Percentiles rank a stretch among this genome's conserved stretches.
These are phyloP conservation scores for Pleomassaria siparia DNA, from an alignment of 2,329 filamentous ascomycete species.

Conservation along the genomic window DNA sequence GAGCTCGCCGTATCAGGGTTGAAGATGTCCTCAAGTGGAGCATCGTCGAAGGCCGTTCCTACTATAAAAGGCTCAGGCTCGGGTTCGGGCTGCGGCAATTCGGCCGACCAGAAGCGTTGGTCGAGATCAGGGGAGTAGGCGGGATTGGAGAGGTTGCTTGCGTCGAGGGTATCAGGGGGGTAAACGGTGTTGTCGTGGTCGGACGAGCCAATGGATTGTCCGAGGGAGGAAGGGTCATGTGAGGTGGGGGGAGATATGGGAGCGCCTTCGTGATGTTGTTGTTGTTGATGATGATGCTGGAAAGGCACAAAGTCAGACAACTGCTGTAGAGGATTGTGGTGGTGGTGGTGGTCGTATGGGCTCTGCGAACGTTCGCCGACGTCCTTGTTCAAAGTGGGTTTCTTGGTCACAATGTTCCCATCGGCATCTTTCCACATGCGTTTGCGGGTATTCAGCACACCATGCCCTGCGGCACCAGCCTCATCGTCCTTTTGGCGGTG, in stretches of 20 bases:
- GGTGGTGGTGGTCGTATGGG: slow-evolving; percentile 2
- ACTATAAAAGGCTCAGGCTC: slow-evolving; percentile 21
- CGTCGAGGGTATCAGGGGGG: slow-evolving; percentile 19
- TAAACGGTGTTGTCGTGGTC: slow-evolving; percentile 33
- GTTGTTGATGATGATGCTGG: slow-evolving; percentile 19
- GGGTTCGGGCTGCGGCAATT: slow-evolving; percentile 32
- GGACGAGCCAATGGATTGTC: slow-evolving; percentile 26
- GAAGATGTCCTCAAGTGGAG: slow-evolving; percentile 57
- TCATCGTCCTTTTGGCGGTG: slow-evolving; percentile 58
- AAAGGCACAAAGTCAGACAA: slow-evolving; percentile 25
- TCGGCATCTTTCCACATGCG: slow-evolving; percentile 58
- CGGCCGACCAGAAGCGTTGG: slow-evolving; percentile 35
- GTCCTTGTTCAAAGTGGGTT: slow-evolving; percentile 26
- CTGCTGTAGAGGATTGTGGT: slow-evolving; percentile 19
- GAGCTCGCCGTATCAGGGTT: slow-evolving; percentile 64
- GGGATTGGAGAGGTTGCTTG: slow-evolving; percentile 19
- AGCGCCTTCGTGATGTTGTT: slow-evolving; percentile 21
- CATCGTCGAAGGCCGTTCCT: slow-evolving; percentile 31
- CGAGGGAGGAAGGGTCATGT: slow-evolving; percentile 25
- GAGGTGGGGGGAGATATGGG: slow-evolving; percentile 41
- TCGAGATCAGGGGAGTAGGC: slow-evolving; percentile 27
- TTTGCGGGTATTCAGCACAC: slow-evolving; percentile 57
- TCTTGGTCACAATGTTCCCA: slow-evolving; percentile 55
- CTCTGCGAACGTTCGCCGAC: slow-evolving; percentile 10
- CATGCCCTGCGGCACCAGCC: slow-evolving; percentile 55